Conservation (phyloP, 805 yeast species). For the Brettanomyces nanus region DNA sequence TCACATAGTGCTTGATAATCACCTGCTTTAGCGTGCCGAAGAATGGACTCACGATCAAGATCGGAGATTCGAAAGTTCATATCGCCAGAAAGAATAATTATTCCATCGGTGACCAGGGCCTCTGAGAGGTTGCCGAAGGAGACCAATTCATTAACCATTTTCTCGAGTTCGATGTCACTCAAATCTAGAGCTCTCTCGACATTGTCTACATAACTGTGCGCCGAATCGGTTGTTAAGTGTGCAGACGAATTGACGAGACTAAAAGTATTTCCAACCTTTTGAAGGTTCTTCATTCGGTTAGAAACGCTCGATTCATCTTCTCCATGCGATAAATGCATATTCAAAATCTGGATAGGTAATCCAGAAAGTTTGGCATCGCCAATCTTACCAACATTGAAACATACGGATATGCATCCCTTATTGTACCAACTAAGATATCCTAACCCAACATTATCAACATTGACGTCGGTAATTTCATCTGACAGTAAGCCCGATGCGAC, state of each 20-base stretch:
- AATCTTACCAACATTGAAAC: constrained; percentile 33
- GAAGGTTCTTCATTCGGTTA: constrained; percentile 10
- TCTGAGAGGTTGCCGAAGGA: constrained; percentile 3
- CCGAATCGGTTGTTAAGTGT: neutral
- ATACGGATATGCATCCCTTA: constrained; percentile 48
- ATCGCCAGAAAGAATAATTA: constrained; percentile 42
- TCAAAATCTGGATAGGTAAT: constrained; percentile 29
- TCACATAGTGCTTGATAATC: constrained; percentile 29
- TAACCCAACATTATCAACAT: constrained; percentile 41
- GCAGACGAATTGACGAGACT: constrained; percentile 8
- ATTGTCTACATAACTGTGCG: neutral
- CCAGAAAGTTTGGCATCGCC: constrained; percentile 26
- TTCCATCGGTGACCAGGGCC: constrained; percentile 12
- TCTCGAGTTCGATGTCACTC: constrained; percentile 12
- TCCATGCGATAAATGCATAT: constrained; percentile 51
- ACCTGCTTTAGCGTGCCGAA: constrained; percentile 14
- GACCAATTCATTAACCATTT: constrained; percentile 4
- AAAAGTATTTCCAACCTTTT: constrained; percentile 9
- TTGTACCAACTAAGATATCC: constrained; percentile 57
- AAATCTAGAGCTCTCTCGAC: constrained; percentile 6
- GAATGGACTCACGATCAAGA: constrained; percentile 10
- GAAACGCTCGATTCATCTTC: constrained; percentile 15
- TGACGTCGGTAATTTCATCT: constrained; percentile 32
- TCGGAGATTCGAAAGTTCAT: constrained; percentile 40
- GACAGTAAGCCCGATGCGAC: constrained; percentile 27